Evolutionary conservation across 169 alveolate species (phyloP).

Genomic region (Cryptosporidium viatorum): DNA sequence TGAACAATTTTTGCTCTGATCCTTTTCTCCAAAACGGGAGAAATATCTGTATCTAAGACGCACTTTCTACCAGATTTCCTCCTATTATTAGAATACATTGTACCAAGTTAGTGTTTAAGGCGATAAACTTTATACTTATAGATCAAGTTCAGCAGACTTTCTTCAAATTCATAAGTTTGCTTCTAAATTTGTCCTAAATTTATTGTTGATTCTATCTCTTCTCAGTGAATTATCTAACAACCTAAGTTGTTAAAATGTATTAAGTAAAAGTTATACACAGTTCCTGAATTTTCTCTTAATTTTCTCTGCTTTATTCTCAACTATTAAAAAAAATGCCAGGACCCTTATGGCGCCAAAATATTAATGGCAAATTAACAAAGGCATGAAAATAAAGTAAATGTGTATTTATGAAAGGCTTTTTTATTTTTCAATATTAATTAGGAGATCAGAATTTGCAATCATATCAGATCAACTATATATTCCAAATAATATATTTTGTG

Average conservation of each 20-base stretch:
- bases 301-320: background rate
- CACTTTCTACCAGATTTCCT: constrained; percentile 46
- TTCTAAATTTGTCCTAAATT: background rate
- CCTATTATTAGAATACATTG: constrained; percentile 48
- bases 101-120: background rate
- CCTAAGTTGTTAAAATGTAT: background rate
- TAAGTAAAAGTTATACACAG: background rate
- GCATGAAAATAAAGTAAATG: constrained; percentile 1
- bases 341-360: background rate
- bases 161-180: background rate
- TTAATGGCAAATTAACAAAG: background rate
- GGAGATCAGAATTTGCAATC: background rate
- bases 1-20: constrained; percentile 19
- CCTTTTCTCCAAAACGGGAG: constrained; percentile 10
- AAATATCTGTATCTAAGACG: constrained; percentile 44
- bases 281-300: background rate
- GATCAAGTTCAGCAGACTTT: background rate
- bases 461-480: background rate
- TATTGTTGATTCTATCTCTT: background rate
- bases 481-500: background rate
- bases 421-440: background rate
- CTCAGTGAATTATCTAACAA: background rate
- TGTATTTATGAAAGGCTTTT: background rate
- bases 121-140: background rate
- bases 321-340: no score